Evolutionary conservation across 352 stramenopile species (phyloP), one percentile per base, ranked within the genome.

Genomic region (Phytophthora vignae): DNA sequence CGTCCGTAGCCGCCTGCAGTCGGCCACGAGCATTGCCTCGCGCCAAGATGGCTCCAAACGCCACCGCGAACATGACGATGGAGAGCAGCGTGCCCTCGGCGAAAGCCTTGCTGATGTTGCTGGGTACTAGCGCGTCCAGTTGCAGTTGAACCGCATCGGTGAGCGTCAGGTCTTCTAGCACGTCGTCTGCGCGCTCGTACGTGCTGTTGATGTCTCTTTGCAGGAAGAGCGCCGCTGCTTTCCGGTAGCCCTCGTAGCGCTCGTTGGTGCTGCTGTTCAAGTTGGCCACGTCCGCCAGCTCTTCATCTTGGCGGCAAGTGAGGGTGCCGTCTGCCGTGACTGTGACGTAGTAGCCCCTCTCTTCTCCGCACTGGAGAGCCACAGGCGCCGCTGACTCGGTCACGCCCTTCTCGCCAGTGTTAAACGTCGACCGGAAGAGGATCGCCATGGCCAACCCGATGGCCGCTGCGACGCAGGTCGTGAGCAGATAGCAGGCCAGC

Each of bases 1-100:
- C 77, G 31, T 71, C 62, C 9, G 70, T 63, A 10, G 68, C 49
- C 31, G 55, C 49, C 36, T 76, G 46, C 4, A 66, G 50, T 60
- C 36, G 49, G 31, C 69, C 36, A 58, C 53, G 53, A 53, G 55
- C 33, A 55, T 67, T 74, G 17, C 42, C 48, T 19, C 57, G 73
- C 8, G 69, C 69, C 19, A 83, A 63, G 11, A 76, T 62, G 12
- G 84, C 52, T 9, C 75, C 77, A 48, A 88, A 88, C 22, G 65
- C 52, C 53, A 85, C 69, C 4, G 72, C 78, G 64, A 90, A 90
- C 68, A 66, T 82, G 58, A 88, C 76, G 62, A 90, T 82, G 36
- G 76, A 82, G 10, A 84, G 70, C 63, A 88, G 21, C 11, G 76
- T 74, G 19, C 64, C 68, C 17, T 85, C 64, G 1, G 70, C 59